A percentile compares a stretch with the other conserved stretches of the same genome.
Conservation (phyloP, 441 rosid species). For the Erodium texanum region DNA sequence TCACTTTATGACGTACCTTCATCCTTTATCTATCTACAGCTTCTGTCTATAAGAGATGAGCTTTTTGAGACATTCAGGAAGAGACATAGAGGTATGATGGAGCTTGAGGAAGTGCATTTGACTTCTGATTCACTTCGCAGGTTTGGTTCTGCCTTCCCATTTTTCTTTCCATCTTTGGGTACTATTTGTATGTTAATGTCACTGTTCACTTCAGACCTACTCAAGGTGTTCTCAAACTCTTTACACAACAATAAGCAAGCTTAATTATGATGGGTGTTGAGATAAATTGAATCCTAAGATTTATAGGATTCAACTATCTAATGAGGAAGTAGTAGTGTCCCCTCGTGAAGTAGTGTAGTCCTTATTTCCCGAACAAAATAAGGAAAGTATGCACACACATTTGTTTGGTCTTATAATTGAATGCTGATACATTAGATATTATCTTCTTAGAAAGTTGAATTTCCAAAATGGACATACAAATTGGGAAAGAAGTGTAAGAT, state of each 20-base stretch:
- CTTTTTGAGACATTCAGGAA: slow-evolving; percentile 91
- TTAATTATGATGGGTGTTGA: not conserved
- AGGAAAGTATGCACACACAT: not conserved
- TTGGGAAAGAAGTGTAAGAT: not conserved
- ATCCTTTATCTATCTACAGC: slow-evolving; percentile 37
- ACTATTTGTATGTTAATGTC: not conserved
- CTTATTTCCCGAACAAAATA: too few species aligned
- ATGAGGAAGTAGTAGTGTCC: too few species aligned
- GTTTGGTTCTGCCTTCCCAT: slow-evolving; percentile 25
- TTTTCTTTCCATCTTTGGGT: slow-evolving; percentile 7
- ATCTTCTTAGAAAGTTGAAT: not conserved
- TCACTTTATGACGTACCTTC: not conserved
- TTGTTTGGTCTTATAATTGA: not conserved
- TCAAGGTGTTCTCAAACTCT: not conserved
- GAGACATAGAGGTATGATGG: slow-evolving; percentile 88
- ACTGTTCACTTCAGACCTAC: not conserved
- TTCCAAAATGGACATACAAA: not conserved
- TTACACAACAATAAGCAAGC: not conserved
- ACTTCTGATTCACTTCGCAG: slow-evolving; percentile 79
- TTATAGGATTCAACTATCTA: not conserved
- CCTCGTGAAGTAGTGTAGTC: too few species aligned
- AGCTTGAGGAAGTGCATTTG: slow-evolving; percentile 74
- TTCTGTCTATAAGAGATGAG: slow-evolving; percentile 82
- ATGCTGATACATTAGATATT: not conserved
- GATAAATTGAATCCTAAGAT: not conserved